Evolutionary conservation across 768 basidiomycete species (phyloP), one percentile per base, ranked within the genome.

Genomic region (Termitomyces sp.): DNA sequence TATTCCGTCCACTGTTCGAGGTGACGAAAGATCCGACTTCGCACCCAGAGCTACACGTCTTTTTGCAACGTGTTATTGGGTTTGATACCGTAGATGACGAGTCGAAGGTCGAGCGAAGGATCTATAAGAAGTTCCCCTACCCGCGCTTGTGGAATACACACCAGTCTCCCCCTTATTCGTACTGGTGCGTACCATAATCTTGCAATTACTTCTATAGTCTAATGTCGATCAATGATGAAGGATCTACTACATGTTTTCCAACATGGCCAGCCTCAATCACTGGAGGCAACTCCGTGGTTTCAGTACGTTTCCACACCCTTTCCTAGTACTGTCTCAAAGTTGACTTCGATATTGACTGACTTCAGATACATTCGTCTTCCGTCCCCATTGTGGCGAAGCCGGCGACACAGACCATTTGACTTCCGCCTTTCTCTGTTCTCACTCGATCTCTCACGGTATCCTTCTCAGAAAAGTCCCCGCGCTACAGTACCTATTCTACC

Each of bases 41-140:
- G 2, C 96, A 98, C 64, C 97, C 96, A 0, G 95, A 98, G 63
- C 78, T 99, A 11, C 96, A 98, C 66, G 78, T 96, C 33, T 95
- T 99, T 75, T 74, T 99, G 32, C 94, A 97, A 69, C 86, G 97
- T 5, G 94, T 98, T 6, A 71, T 98, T 49, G 97, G 97, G 5
- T 97, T 99, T 65, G 97, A 98, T 64, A 94, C 89, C n/a, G 97
- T 99, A 20, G 97, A 99, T 62, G 97, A 99, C 63, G 97, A 99
- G 72, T 94, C 91, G 2, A 98, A 98, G 72, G 76, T 84, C 0
- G 97, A 99, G 70, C 76, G 94, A 52, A 77, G 97, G 25, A 85
- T 97, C 42, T 89, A 97, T 66, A 89, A 87, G 64, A 98, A 97
- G 67, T 97, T 91, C 74, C 95, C 95, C 0, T 92, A 89, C 59